Base-by-base conservation (phyloP, 306 rosid genomes). In the Vachellia pachyceras region DNA sequence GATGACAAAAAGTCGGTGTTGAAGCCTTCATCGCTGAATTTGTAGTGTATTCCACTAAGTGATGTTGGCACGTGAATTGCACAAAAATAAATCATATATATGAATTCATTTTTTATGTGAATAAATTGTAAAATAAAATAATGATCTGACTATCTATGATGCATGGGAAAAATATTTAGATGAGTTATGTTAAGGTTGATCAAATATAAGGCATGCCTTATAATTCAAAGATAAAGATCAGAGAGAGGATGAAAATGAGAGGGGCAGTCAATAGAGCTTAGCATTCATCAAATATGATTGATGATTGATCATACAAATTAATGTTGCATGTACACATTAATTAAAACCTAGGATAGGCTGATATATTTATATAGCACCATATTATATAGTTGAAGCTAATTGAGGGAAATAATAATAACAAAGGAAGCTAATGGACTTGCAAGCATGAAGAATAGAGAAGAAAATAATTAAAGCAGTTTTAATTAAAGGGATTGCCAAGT, bases 291-390 rank as follows among this genome's bases (percentile, higher is more conserved):
- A 18, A 18, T 29, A 29, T 18, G 7, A 50, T 13, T 13, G 83
- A 77, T 87, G 85, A 80, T 79, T 69, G 80, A 82, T 80, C 46
- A 77, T 80, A 74, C 84, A 70, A 72, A 74, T 55, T 29, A 29
- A 54, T 6, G 33, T 52, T 71, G 79, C 79, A 5, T 63, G 84
- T 81, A 82, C 86, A 82, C 88, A 88, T 71, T 40, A 39, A 86
- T 66, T 35, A 45, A 83, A 83, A 86, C 45, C 64, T 80, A 29
- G 70, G 79, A 79, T 67, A 45, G 22, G 3, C 79, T 1, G 13
- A 55, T 55, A 49, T 5, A 54, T n/a, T n/a, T 54, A 17, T 8
- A 54, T n/a, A 50, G 1, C 8, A 18, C 9, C 22, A 54, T 14
- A 4, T 29, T 7, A 77, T 72, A 77, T 80, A 67, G 50, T 61